Evolutionary conservation across 495 filamentous ascomycete species (phyloP), one percentile per base, ranked within the genome.

Genomic region (Aspergillus heteromorphus): DNA sequence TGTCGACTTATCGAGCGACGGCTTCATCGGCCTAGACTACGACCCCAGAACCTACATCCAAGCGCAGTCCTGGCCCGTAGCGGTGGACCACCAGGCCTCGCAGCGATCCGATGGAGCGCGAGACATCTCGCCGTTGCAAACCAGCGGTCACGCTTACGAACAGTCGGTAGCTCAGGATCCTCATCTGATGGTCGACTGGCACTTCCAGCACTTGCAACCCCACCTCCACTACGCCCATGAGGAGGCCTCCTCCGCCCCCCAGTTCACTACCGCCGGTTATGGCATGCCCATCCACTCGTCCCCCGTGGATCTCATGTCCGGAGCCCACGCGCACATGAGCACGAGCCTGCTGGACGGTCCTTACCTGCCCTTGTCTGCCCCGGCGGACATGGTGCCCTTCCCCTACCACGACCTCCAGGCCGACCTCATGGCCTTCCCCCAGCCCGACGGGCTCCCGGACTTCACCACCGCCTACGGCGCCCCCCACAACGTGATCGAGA

Each of bases 341-440:
- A 70, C 83, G 30, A 77, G 79, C 56, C 67, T 91, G 51, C 73
- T 92, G 65, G 87, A 88, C 48, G 73, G 78, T 36, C 72, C 81
- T 3, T 92, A 83, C 64, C 74, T 92, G 51, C 79, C 86, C 20
- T 76, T 89, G 49, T 79, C 87, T 8, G 82, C 81, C 40, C 73
- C 79, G 11, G 78, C 84, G 49, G 85, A 87, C 40, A 75, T 82
- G 54, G 82, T 90, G 65, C 79, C 84, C 13, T 83, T 84, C 54
- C 81, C 87, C 31, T 91, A 87, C 78, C 87, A 87, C 58, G 87
- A 91, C 63, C 84, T 91, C 57, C 82, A 84, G 52, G 65, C 79
- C 25, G 79, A 83, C 55, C 53, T 77, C 51, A 72, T 80, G 70
- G 71, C 74, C 20, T 83, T 80, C 49, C 68, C 70, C 21, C 18